Base-by-base conservation (phyloP, 495 filamentous ascomycete species). In the Lasiosphaeris hirsuta region DNA sequence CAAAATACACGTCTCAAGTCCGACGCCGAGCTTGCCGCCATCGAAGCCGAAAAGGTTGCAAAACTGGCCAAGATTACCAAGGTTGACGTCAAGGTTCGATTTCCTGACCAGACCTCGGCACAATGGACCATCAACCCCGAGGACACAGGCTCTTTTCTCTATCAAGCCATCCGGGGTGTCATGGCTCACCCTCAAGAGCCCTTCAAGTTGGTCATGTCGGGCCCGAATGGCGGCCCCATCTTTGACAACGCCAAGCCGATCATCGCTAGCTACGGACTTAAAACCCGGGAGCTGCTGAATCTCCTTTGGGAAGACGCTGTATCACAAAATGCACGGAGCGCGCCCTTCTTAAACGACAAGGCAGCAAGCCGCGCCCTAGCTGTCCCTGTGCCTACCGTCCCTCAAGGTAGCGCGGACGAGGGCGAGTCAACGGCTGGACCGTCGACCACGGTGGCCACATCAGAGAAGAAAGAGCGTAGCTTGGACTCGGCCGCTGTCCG, bases 51-150 rank as follows among this genome's bases (percentile, higher is more conserved):
- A 14, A 83, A 86, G 37, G 80, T 81, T 33, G 82, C 85, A 36
- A 81, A 72, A 50, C 78, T 87, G 10, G 83, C 85, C 35, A 79
- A 78, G 15, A 76, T 92, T 54, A 86, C 80, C 37, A 77, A 82
- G 42, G 84, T 96, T 40, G 77, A 84, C 40, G 80, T 98, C 54
- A 91, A 88, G 58, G 77, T 97, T 51, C 87, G 93, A 18, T 91
- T 96, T 60, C 92, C 94, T 1, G 92, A 97, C 68, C 85, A 90
- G 62, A 85, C 81, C 53, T 83, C 84, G 39, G 80, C 90, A 15
- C 78, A 87, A 30, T 82, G 84, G 64, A 78, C 77, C 43, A 86
- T 91, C 64, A 76, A 73, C 3, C 81, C 83, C 4, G 62, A 72
- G 0, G 85, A 92, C 50, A 88, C 89, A 0, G 85, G 83, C 7